Conservation (phyloP, 2,329 filamentous ascomycete species). For the Xylariaceae sp. region DNA sequence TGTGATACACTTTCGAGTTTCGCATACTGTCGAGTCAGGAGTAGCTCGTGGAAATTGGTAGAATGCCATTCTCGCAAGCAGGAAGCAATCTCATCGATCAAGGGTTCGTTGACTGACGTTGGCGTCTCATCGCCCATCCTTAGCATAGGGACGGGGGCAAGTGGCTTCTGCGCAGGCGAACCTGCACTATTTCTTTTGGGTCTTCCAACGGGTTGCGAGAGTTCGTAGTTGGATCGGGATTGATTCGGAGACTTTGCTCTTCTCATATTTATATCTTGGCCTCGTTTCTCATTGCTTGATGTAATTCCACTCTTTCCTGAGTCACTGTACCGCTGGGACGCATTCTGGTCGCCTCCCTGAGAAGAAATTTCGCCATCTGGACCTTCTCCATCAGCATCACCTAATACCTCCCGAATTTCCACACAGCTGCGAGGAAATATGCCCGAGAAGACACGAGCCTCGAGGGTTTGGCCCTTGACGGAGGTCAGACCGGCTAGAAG, state of each 20-base stretch:
- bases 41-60: conserved; percentile 90
- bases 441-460: conserved; percentile 96
- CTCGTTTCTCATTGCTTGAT: conserved; percentile 46
- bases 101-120: conserved; percentile 83
- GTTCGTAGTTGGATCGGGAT: background rate
- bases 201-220: conserved; percentile 47
- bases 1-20: conserved; percentile 81
- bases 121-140: conserved; percentile 98
- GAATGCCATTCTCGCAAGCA: conserved; percentile 98
- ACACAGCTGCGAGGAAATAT: conserved; percentile 96
- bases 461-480: conserved; percentile 88
- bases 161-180: conserved; percentile 63
- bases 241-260: conserved; percentile 31
- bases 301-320: conserved; percentile 62
- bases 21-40: conserved; percentile 82
- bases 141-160: conserved; percentile 94
- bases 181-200: conserved; percentile 65
- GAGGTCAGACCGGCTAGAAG: conserved; percentile 90
- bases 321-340: conserved; percentile 51
- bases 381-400: conserved; percentile 70
- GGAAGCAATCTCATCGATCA: conserved; percentile 97
- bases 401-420: conserved; percentile 90
- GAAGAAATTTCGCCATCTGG: conserved; percentile 53
- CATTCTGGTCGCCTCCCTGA: conserved; percentile 40
- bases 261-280: conserved; percentile 34